A percentile compares a stretch with the other conserved stretches of the same genome.
These are phyloP conservation scores for Exophiala phaeomuriformis DNA, from an alignment of 2,329 filamentous ascomycete species.

Conservation along the genomic window DNA sequence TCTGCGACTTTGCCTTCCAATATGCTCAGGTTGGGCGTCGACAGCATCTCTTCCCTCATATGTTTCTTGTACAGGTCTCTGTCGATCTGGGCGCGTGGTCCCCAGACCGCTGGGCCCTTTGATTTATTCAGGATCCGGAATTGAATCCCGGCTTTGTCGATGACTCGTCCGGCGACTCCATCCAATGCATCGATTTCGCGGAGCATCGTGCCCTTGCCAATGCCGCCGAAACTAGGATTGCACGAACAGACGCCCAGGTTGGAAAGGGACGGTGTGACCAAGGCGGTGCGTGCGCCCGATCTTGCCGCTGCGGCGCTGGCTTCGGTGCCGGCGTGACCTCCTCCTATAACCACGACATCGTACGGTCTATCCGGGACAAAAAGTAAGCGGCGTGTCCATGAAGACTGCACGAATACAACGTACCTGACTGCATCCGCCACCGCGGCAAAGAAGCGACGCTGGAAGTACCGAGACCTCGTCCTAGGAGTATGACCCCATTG, in stretches of 20 bases:
- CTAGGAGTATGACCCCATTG: constrained; percentile 26
- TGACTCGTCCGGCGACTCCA: constrained; percentile 76
- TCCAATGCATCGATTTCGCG: constrained; percentile 93
- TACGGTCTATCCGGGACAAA: constrained; percentile 50
- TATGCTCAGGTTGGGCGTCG: constrained; percentile 71
- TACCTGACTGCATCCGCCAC: constrained; percentile 23
- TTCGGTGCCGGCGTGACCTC: constrained; percentile 91
- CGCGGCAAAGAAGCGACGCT: constrained; percentile 24
- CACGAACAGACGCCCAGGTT: constrained; percentile 94
- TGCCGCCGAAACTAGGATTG: constrained; percentile 96
- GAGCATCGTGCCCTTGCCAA: constrained; percentile 94
- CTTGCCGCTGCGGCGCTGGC: constrained; percentile 86
- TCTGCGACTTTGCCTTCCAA: constrained; percentile 85
- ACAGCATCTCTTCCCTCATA: constrained; percentile 78
- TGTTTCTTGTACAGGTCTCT: constrained; percentile 77
- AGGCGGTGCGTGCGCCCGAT: constrained; percentile 76
- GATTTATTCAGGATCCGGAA: constrained; percentile 81
- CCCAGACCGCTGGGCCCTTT: constrained; percentile 96
- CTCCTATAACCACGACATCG: constrained; percentile 92
- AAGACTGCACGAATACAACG: neutral
- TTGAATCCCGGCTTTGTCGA: constrained; percentile 91
- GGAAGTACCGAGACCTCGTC: constrained; percentile 17
- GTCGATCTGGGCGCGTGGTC: constrained; percentile 92
- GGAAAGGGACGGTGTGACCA: constrained; percentile 79
- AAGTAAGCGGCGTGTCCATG: neutral